A percentile compares a stretch with the other conserved stretches of the same genome.
phyloP scores from a whole-genome alignment of 768 basidiomycete species.

The Amyloporia xantha region DNA sequence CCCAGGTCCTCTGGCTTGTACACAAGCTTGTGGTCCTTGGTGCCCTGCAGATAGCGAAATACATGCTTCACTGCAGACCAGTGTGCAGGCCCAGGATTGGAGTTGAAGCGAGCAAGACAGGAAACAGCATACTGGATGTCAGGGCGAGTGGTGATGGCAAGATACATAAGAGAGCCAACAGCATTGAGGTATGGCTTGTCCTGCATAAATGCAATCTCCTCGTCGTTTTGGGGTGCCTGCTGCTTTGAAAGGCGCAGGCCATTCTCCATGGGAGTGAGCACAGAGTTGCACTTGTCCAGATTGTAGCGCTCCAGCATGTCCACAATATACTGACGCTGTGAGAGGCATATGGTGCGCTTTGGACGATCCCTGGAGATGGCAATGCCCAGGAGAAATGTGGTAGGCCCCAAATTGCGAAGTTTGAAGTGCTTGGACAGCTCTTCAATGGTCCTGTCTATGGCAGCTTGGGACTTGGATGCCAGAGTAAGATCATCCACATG shows the following conservation, averaged over 20 bases:
- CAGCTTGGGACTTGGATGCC: not conserved
- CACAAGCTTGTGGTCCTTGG: conserved; percentile 6
- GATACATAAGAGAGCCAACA: conserved; percentile 27
- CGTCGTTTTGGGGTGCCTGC: conserved; percentile 3
- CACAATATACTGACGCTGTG: conserved; percentile 11
- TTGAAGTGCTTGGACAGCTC: conserved; percentile 7
- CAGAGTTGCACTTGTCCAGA: not conserved
- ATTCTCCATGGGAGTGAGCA: conserved; percentile 8
- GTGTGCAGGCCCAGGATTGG: conserved; percentile 16
- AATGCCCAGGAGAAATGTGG: conserved; percentile 17
- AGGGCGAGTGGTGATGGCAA: conserved; percentile 20
- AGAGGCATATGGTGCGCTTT: conserved; percentile 15
- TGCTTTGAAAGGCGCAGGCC: not conserved
- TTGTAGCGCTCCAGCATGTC: conserved; percentile 8
- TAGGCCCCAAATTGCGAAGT: conserved; percentile 3
- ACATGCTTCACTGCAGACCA: conserved; percentile 19
- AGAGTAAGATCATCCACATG: conserved; percentile 2
- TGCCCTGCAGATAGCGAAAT: conserved; percentile 19
- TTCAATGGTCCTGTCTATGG: conserved; percentile 1
- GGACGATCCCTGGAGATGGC: conserved; percentile 16
- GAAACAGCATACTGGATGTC: conserved; percentile 24
- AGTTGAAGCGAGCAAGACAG: conserved; percentile 15
- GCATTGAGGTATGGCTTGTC: conserved; percentile 12
- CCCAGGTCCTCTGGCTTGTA: not conserved
- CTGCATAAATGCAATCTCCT: conserved; percentile 1